Percentiles rank a stretch among this genome's conserved stretches.
These are phyloP conservation scores for Xylariaceae sp. DNA, from an alignment of 2,329 filamentous ascomycete species.

Conservation along the genomic window DNA sequence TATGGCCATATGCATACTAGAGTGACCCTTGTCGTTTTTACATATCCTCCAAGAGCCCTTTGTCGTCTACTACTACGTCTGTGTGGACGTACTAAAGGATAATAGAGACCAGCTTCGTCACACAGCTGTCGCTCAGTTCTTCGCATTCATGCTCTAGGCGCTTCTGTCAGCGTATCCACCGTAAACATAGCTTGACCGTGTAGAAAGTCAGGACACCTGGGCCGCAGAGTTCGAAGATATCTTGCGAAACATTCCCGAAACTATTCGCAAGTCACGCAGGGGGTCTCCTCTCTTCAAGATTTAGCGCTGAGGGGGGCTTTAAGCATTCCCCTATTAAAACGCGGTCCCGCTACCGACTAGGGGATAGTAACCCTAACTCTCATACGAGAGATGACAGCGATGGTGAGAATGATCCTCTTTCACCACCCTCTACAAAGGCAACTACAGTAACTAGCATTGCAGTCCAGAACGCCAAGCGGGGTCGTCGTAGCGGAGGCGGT, in stretches of 20 bases:
- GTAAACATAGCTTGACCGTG: slow-evolving; percentile 41
- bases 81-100: slow-evolving; percentile 43
- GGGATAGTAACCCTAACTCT: background rate
- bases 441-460: background rate
- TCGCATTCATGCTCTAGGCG: slow-evolving; percentile 46
- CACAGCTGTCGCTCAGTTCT: slow-evolving; percentile 47
- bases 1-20: slow-evolving; percentile 14
- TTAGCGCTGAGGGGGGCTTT: slow-evolving; percentile 39
- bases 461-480: background rate
- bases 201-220: slow-evolving; percentile 42
- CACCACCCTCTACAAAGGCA: slow-evolving; percentile 6
- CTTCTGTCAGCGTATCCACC: slow-evolving; percentile 38
- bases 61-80: slow-evolving; percentile 43
- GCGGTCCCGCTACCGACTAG: slow-evolving; percentile 32
- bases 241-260: slow-evolving; percentile 20
- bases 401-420: slow-evolving; percentile 10
- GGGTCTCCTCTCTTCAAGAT: slow-evolving; percentile 17
- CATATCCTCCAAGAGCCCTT: slow-evolving; percentile 28
- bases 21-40: slow-evolving; percentile 3
- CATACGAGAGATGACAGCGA: slow-evolving; percentile 8
- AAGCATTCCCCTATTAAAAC: slow-evolving; percentile 40
- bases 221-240: slow-evolving; percentile 37
- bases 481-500: background rate
- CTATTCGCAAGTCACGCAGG: slow-evolving; percentile 16
- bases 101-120: slow-evolving; percentile 43